A percentile compares a stretch with the other conserved stretches of the same genome.
Conservation (phyloP, 176 grass and related monocot genomes). For the Luzula sylvatica region DNA sequence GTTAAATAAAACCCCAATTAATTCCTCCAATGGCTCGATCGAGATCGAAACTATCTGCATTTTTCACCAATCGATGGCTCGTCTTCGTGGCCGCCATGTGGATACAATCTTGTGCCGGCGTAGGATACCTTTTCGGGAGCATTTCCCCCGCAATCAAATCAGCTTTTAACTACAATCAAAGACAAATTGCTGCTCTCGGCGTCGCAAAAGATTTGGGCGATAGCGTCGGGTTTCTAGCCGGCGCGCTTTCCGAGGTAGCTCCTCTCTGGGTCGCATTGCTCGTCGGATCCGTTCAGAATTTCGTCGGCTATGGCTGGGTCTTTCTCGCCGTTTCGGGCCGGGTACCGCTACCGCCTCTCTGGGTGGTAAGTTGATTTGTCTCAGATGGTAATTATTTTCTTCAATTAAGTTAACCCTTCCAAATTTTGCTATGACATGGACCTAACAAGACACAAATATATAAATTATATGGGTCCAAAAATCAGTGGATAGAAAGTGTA, state of each 20-base stretch:
- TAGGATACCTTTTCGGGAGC: constrained; percentile 89
- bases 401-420: too few species aligned
- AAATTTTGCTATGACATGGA: too few species aligned
- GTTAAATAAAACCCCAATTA: background rate
- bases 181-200: constrained; percentile 68
- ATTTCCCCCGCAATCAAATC: constrained; percentile 81
- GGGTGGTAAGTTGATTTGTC: constrained; percentile 37
- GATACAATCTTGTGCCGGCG: constrained; percentile 76
- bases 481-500: too few species aligned
- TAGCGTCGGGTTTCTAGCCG: constrained; percentile 80
- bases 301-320: constrained; percentile 74
- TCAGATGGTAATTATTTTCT: too few species aligned
- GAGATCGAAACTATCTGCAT: constrained; percentile 17
- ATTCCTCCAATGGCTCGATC: constrained; percentile 3
- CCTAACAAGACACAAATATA: too few species aligned
- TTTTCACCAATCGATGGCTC: constrained; percentile 71
- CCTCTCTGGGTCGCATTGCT: constrained; percentile 84
- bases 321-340: constrained; percentile 57
- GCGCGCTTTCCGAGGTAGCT: constrained; percentile 53
- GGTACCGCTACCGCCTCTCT: constrained; percentile 50
- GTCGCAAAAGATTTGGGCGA: constrained; percentile 92
- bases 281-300: constrained; percentile 67
- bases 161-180: constrained; percentile 74
- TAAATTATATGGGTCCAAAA: too few species aligned
- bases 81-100: constrained; percentile 96